These are phyloP conservation scores for Ceriops decandra DNA, from an alignment of 345 rosid genomes.

Conservation along the genomic window DNA sequence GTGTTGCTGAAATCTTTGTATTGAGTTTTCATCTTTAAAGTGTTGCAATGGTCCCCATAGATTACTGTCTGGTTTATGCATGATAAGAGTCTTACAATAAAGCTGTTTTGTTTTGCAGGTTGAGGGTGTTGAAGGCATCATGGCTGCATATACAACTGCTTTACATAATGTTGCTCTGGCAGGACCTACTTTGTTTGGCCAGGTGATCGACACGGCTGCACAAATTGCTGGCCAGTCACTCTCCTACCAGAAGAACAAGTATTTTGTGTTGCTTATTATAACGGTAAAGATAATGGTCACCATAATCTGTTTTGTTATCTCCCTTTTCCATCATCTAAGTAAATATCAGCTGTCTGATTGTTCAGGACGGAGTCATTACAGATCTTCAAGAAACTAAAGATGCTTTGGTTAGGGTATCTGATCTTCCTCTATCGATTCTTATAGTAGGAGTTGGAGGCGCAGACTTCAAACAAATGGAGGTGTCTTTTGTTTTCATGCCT, in stretches of 20 bases:
- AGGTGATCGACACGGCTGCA: conserved; percentile 60
- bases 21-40: no score
- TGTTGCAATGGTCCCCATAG: no score
- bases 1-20: background rate
- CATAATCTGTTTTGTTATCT: background rate
- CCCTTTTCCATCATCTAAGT: background rate
- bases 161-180: conserved; percentile 51
- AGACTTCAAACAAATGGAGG: conserved; percentile 91
- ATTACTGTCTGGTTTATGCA: no score
- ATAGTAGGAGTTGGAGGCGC: conserved; percentile 83
- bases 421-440: conserved; percentile 84
- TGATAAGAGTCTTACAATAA: no score
- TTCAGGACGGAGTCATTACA: conserved; percentile 81
- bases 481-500: conserved; percentile 19
- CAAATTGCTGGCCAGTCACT: conserved; percentile 39
- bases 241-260: conserved; percentile 29
- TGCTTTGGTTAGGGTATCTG: conserved; percentile 83
- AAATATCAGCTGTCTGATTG: background rate
- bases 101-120: conserved; percentile 41
- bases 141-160: conserved; percentile 64
- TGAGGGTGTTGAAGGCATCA: conserved; percentile 77
- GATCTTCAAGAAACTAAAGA: conserved; percentile 73
- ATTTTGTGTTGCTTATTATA: conserved; percentile 55
- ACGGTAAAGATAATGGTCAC: conserved; percentile 34
- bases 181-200: conserved; percentile 71